A percentile compares a stretch with the other conserved stretches of the same genome.
phyloP scores from a whole-genome alignment of 495 filamentous ascomycete species.

The Tuber brumale region DNA sequence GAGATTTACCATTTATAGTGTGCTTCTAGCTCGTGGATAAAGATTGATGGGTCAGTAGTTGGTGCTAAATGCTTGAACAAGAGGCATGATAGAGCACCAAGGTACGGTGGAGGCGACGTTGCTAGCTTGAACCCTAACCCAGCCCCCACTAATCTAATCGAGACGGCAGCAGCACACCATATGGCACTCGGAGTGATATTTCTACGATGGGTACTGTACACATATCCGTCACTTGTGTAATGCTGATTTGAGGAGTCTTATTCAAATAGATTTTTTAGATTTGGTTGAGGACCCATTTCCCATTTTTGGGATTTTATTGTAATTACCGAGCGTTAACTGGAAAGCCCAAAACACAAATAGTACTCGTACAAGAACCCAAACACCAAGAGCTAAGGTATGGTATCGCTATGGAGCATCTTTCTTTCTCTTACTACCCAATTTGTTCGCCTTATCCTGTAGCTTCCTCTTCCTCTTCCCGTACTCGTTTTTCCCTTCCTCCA shows the following conservation, averaged over 20 bases:
- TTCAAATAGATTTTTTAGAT: neutral
- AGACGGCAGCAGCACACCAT: neutral
- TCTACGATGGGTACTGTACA: neutral
- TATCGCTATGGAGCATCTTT: neutral
- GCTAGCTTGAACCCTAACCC: neutral
- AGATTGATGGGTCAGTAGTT: neutral
- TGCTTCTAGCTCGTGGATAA: neutral
- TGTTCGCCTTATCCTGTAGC: conserved; percentile 48
- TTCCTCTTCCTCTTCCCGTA: conserved; percentile 63
- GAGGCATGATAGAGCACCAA: neutral
- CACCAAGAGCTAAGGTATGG: neutral
- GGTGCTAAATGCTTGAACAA: neutral
- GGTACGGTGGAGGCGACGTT: neutral
- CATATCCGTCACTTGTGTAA: neutral
- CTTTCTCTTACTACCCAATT: conserved; percentile 33
- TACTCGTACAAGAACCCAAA: neutral
- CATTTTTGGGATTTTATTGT: neutral
- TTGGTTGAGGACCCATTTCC: neutral
- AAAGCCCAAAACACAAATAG: neutral
- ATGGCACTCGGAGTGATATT: neutral
- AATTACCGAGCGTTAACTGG: neutral
- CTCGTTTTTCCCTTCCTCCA: conserved; percentile 87
- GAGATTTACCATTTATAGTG: conserved; percentile 12
- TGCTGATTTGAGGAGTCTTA: neutral
- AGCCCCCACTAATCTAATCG: neutral